Evolutionary conservation across 176 grass and related monocot genomes (phyloP), one percentile per base, ranked within the genome.

Genomic region (Zea luxurians): DNA sequence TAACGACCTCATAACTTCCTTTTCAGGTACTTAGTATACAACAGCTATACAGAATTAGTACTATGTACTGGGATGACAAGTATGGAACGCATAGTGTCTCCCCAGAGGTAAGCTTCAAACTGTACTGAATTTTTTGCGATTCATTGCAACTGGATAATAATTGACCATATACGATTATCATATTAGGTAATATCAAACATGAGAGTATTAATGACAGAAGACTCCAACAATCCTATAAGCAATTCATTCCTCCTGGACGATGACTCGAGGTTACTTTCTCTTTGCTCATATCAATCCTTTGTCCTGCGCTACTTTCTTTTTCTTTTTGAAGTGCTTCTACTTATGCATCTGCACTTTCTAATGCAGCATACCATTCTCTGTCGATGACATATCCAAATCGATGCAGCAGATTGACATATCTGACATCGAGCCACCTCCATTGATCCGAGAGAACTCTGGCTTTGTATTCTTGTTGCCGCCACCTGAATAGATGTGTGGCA

Each of bases 21-120:
- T 68, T 90, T 70, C 78, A 98, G 96, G 92, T 88, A 74, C 91
- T 98, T 58, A 92, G 92, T 73, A 94, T 98, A 88, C 96, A 98
- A 80, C 96, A 98, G 64, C 83, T 98, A 88, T 98, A 98, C 81
- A 85, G 96, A 78, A 98, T 98, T 68, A 94, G 96, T 78, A 98
- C 96, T 58, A 98, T 98, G 96, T 98, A 98, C 75, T 98, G 96
- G 96, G 96, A 98, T 87, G 96, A 98, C 71, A 98, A 98, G 75
- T 98, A 98, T 61, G 91, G 91, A 69, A 98, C 92, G 46, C 96
- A 98, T 75, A 94, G 92, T 78, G 96, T 98, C 15, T 90, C 96
- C 16, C 96, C 89, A 78, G 90, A 95, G 88, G 96, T 94, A 92
- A 88, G 49, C 62, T 83, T 80, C 8, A 52, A 11, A 64, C 46